A percentile compares a stretch with the other conserved stretches of the same genome.
These are phyloP conservation scores for Blastosporella zonata DNA, from an alignment of 1,284 basidiomycete genomes.

Conservation along the genomic window DNA sequence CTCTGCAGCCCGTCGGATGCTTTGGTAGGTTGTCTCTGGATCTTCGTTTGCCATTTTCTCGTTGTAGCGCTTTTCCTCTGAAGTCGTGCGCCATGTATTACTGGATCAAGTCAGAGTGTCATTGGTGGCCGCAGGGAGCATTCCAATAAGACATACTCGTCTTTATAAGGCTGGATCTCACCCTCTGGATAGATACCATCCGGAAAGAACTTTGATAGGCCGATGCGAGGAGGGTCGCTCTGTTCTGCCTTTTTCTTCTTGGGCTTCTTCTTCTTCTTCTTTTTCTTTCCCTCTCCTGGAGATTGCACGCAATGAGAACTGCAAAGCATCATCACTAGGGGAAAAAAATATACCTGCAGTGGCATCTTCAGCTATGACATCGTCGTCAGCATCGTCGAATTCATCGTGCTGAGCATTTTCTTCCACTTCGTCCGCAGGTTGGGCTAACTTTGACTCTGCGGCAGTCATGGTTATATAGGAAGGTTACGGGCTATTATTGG, in stretches of 20 bases:
- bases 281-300: constrained; percentile 47
- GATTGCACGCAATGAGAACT: neutral
- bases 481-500: constrained; percentile 1
- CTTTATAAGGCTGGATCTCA: constrained; percentile 88
- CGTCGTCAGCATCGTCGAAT: constrained; percentile 21
- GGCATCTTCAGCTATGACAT: constrained; percentile 13
- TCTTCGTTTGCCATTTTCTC: constrained; percentile 80
- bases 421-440: constrained; percentile 6
- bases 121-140: constrained; percentile 6
- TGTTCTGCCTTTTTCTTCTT: constrained; percentile 84
- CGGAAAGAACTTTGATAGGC: constrained; percentile 87
- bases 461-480: constrained; percentile 11
- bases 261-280: constrained; percentile 90
- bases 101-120: constrained; percentile 37
- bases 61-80: constrained; percentile 85
- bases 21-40: constrained; percentile 80
- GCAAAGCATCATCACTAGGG: neutral
- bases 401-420: constrained; percentile 13
- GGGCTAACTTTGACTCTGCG: constrained; percentile 8
- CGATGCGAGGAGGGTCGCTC: constrained; percentile 91
- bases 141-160: constrained; percentile 62
- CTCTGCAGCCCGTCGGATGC: constrained; percentile 90
- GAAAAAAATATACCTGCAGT: constrained; percentile 14
- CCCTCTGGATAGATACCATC: constrained; percentile 88
- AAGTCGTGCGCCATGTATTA: constrained; percentile 84